Evolutionary conservation across 768 basidiomycete species (phyloP), one percentile per base, ranked within the genome.

Genomic region (Multifurca ochricompacta): DNA sequence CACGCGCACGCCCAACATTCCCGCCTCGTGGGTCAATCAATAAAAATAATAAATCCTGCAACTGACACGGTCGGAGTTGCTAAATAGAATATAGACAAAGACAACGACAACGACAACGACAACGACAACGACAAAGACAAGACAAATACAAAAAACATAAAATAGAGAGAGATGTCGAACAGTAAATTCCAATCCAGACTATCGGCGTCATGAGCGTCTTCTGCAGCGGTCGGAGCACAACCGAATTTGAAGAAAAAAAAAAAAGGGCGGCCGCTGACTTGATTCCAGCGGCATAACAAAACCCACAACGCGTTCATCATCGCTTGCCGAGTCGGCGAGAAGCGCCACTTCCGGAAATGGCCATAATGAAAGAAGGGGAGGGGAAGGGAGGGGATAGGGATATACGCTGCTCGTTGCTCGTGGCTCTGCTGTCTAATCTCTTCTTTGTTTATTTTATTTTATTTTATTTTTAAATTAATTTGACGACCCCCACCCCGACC

Each of bases 361-460:
- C 39, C 37, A 51, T 52, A 56, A 51, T 56, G 54, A 56, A 56
- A 56, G 46, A 44, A 56, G 44, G 37, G 46, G 37, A 16, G 10
- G 8, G 3, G 5, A 9, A 40, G 46, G 27, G n/a, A n/a, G n/a
- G n/a, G n/a, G n/a, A n/a, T n/a, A n/a, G n/a, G n/a, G n/a, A n/a
- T n/a, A n/a, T n/a, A n/a, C n/a, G n/a, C n/a, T n/a, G n/a, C n/a
- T n/a, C n/a, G n/a, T n/a, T n/a, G n/a, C n/a, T n/a, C n/a, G n/a
- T n/a, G n/a, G n/a, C n/a, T n/a, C n/a, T n/a, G n/a, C n/a, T n/a
- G n/a, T n/a, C n/a, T n/a, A n/a, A n/a, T n/a, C n/a, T n/a, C n/a
- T n/a, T 53, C 52, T 53, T 45, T 46, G 36, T 32, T 46, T 53
- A 53, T 31, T 46, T 46, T 53, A 32, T 31, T 16, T 39, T 46